Evolutionary conservation across 176 grass and related monocot genomes (phyloP), one percentile per base, ranked within the genome.

Genomic region (Oryza meyeriana): DNA sequence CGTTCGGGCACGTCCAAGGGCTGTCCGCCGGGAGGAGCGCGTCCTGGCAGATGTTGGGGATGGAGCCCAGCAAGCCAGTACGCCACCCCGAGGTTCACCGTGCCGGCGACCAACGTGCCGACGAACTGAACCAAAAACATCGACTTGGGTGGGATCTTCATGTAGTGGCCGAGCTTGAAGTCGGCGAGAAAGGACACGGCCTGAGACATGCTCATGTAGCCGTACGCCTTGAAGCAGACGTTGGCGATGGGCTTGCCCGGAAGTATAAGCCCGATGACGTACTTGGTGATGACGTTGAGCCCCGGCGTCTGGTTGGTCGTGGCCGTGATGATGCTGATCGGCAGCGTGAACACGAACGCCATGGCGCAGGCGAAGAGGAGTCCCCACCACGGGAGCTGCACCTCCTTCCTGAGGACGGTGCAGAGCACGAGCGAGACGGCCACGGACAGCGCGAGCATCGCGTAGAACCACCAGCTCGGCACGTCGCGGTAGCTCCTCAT

Each of bases 121-220:
- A 89, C 36, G 8, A 89, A 71, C 94, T 94, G 17, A 16, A 52
- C 47, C 16, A 52, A 67, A 79, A 99, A 99, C 96, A 99, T 99
- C 12, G 93, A 99, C 66, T 52, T 92, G 39, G 96, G 93, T 32
- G 96, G 96, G 78, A 99, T 95, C 91, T 99, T 99, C 96, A 95
- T 99, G 64, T 99, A 99, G 75, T 99, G 96, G 16, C 96, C 96
- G 16, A 99, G 90, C 83, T 99, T 99, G 72, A 99, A 99, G 83
- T 99, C 96, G 0, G 82, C 6, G 34, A 99, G 93, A 70, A 99
- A 95, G 71, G 72, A 5, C 14, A 99, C 66, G 20, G 91, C 96
- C 74, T 95, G 93, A 26, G 61, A 69, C 93, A 95, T 95, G 91
- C 93, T 99, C 90, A 99, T 95, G 82, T 92, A 94, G 55, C 96